These are phyloP conservation scores for Phytophthora kernoviae DNA, from an alignment of 352 stramenopile genomes.

Conservation along the genomic window DNA sequence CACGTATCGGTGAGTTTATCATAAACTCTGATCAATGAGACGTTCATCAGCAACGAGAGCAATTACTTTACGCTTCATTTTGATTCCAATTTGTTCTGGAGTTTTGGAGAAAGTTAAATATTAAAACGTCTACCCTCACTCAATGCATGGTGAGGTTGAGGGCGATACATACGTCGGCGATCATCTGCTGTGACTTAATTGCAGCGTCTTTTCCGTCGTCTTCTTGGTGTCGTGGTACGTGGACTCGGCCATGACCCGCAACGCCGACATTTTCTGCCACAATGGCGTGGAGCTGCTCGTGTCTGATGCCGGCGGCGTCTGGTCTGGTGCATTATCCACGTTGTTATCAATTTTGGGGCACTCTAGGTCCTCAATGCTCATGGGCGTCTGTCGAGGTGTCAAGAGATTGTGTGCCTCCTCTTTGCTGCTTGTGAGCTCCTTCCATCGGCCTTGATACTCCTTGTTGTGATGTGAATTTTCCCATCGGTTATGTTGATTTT, in stretches of 20 bases:
- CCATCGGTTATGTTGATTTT: not conserved
- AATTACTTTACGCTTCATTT: not conserved
- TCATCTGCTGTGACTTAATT: conserved; percentile 9
- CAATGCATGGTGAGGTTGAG: not conserved
- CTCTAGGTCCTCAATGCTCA: conserved; percentile 24
- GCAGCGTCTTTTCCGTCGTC: conserved; percentile 24
- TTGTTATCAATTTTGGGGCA: not conserved
- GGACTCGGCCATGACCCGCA: conserved; percentile 31
- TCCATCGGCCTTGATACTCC: not conserved
- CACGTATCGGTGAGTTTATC: no score
- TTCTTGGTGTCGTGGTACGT: conserved; percentile 34
- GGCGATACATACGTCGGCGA: conserved; percentile 4
- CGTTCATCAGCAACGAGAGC: no score
- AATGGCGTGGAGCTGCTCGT: conserved; percentile 8
- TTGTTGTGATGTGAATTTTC: conserved; percentile 1
- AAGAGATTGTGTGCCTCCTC: conserved; percentile 9
- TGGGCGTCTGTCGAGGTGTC: conserved; percentile 9
- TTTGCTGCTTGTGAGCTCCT: conserved; percentile 16
- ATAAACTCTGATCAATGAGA: no score
- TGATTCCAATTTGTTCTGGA: not conserved
- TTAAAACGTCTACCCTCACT: not conserved
- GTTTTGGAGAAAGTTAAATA: not conserved
- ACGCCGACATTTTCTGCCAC: conserved; percentile 28
- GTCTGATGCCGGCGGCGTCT: not conserved
- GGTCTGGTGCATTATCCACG: not conserved